Evolutionary conservation across 192 early-diverging fungal species (phyloP), one percentile per base, ranked within the genome.

Genomic region (Coemansia sp.): DNA sequence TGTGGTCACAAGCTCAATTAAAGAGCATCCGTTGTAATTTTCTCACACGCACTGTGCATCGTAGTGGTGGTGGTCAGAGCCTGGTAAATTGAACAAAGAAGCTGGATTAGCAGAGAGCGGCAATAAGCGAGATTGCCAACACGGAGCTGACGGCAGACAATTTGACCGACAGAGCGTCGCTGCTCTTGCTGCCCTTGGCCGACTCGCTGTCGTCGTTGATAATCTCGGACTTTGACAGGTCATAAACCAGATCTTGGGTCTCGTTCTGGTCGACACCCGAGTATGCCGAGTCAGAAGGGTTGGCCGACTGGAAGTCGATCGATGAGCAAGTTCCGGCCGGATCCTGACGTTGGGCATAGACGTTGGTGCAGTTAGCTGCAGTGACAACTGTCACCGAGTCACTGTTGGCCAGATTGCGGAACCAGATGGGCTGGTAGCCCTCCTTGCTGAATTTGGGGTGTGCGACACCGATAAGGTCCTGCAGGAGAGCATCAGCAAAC

Each of bases 401-500:
- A 25, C 58, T 44, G 22, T 72, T 73, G 25, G 83, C 86, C 62
- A 91, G 61, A 48, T 91, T 87, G 64, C 89, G 86, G 61, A 91
- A 69, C 88, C 87, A 91, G 55, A 71, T 76, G 48, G 84, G 82
- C 30, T 58, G 27, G 59, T 81, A 83, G 14, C 67, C 61, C 49
- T 53, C 30, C 53, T 77, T 79, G 27, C 81, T 73, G 18, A 78
- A 81, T 14, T 66, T 63, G 19, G 87, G 84, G 54, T 88, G 84
- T 14, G 81, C 67, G 2, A 83, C 85, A 45, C 84, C 81, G 50
- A 89, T 78, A 6, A 91, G 52, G 60, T 91, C 89, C 60, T 88
- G 83, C 39, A 91, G 78, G 18, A 86, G 67, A 18, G 85, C 84
- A 65, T 91, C 87, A 14, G 80, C 75, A 80, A 86, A 86, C 15